Evolutionary conservation across 441 rosid genomes (phyloP), one percentile per base, ranked within the genome.

Genomic region (Populus trichocarpa): DNA sequence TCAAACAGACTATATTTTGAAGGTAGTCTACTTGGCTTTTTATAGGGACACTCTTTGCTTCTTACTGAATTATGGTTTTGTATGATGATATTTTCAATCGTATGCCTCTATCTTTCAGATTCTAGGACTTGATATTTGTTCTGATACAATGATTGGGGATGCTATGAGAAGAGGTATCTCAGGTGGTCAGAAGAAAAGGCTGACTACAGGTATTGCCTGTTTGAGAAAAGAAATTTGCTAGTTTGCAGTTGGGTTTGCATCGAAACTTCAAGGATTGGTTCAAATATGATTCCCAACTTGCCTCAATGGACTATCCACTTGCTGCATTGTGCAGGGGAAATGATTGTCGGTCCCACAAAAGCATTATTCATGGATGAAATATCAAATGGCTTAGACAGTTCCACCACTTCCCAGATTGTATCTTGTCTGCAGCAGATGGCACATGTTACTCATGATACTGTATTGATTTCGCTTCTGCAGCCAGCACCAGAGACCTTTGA

Each of bases 401-500:
- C 94, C 1, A 91, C 94, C 1, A 89, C 93, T 25, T 93, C 79
- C 71, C 93, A 91, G 78, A 91, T 93, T 46, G 83, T 90, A 79
- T 91, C 88, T 53, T 90, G 84, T 5, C 80, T 93, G 53, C 88
- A 84, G 84, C 92, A 91, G 67, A 76, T 82, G 75, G 76, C 85
- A 66, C 95, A 93, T 81, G 84, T 89, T 78, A 85, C 90, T 57
- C 82, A 85, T 53, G 90, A 87, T 77, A 93, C 96, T 16, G 92
- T 93, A 22, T 75, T 91, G 50, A 81, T 93, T 42, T 90, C 98
- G 72, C 98, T 93, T 79, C 98, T 93, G 36, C 98, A 93, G 80
- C 98, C 96, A 36, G 91, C 93, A n/a, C 95, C 95, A 0, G 98
- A 93, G 83, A 93, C 96, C n/a, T 93, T 80, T 10, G 90, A 89